Conservation (phyloP, 2,329 filamentous ascomycete species). For the Penicillium sumatraense region DNA sequence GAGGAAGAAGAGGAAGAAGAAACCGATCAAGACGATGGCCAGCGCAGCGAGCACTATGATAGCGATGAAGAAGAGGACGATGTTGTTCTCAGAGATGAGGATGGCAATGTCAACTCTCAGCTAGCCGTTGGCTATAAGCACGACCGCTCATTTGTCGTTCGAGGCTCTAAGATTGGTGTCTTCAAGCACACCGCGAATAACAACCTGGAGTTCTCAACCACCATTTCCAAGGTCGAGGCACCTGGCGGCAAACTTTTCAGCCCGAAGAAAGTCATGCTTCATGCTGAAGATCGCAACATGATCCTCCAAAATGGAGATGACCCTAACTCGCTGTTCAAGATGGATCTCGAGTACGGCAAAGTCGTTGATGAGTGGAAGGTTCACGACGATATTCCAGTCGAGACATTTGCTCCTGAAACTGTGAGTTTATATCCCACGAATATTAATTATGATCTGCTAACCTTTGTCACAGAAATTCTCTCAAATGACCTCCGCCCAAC, state of each 20-base stretch:
- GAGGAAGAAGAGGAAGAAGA: slow-evolving; percentile 61
- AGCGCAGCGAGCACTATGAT: slow-evolving; percentile 74
- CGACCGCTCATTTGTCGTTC: slow-evolving; percentile 94
- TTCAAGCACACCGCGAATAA: slow-evolving; percentile 97
- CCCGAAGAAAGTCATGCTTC: slow-evolving; percentile 95
- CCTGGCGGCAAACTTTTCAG: slow-evolving; percentile 85
- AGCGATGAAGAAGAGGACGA: slow-evolving; percentile 81
- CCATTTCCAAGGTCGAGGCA: slow-evolving; percentile 93
- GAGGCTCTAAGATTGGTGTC: slow-evolving; percentile 96
- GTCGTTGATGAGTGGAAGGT: slow-evolving; percentile 99
- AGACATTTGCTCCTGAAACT: slow-evolving; percentile 89
- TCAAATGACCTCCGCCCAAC: slow-evolving; percentile 94
- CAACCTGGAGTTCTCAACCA: slow-evolving; percentile 92
- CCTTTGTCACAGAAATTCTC: slow-evolving; percentile 73
- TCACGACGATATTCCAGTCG: slow-evolving; percentile 92
- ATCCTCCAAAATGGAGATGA: slow-evolving; percentile 82
- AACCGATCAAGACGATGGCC: slow-evolving; percentile 65
- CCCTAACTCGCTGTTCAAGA: slow-evolving; percentile 89
- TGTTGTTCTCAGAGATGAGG: slow-evolving; percentile 67
- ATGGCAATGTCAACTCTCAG: slow-evolving; percentile 88
- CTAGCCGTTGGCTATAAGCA: slow-evolving; percentile 96
- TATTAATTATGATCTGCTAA: slow-evolving; percentile 30
- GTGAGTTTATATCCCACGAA: slow-evolving; percentile 43
- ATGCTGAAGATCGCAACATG: slow-evolving; percentile 87
- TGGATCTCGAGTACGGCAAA: slow-evolving; percentile 98